phyloP scores from a whole-genome alignment of 2,329 filamentous ascomycete genomes.

The Sclerotinia spermophila region DNA sequence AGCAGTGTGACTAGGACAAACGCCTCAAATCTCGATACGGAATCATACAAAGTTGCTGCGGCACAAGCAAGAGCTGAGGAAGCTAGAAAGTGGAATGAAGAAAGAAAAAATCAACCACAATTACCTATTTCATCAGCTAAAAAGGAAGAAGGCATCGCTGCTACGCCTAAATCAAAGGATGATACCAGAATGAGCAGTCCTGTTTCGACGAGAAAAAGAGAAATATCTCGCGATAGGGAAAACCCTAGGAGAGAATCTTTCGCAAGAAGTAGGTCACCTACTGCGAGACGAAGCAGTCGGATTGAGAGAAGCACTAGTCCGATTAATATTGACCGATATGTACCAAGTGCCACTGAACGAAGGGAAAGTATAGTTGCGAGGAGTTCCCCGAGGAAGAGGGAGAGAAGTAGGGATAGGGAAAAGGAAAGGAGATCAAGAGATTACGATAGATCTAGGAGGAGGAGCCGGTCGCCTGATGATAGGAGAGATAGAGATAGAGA shows the following conservation, averaged over 20 bases:
- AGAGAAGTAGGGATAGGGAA: conserved; percentile 31
- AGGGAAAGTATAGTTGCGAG: conserved; percentile 27
- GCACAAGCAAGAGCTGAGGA: conserved; percentile 62
- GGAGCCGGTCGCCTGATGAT: conserved; percentile 20
- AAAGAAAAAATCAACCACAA: conserved; percentile 55
- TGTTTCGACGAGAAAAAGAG: conserved; percentile 30
- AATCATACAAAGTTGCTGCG: conserved; percentile 53
- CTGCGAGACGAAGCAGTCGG: conserved; percentile 30
- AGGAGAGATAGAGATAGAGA: conserved; percentile 17
- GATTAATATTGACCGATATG: conserved; percentile 37
- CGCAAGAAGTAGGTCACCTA: conserved; percentile 35
- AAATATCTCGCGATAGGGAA: conserved; percentile 35
- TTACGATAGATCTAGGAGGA: conserved; percentile 22
- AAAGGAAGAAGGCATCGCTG: conserved; percentile 18
- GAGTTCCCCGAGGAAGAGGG: conserved; percentile 28
- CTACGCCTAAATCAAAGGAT: conserved; percentile 24
- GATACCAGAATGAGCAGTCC: conserved; percentile 28
- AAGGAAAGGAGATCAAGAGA: conserved; percentile 20
- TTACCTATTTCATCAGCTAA: conserved; percentile 41
- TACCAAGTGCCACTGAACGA: conserved; percentile 31
- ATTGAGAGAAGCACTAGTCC: conserved; percentile 36
- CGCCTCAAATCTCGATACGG: conserved; percentile 21
- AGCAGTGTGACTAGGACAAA: conserved; percentile 15
- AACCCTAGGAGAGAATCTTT: conserved; percentile 32
- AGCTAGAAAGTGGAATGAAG: conserved; percentile 58